Evolutionary conservation across 768 basidiomycete species (phyloP).

Genomic region (Polyporus arcularius): DNA sequence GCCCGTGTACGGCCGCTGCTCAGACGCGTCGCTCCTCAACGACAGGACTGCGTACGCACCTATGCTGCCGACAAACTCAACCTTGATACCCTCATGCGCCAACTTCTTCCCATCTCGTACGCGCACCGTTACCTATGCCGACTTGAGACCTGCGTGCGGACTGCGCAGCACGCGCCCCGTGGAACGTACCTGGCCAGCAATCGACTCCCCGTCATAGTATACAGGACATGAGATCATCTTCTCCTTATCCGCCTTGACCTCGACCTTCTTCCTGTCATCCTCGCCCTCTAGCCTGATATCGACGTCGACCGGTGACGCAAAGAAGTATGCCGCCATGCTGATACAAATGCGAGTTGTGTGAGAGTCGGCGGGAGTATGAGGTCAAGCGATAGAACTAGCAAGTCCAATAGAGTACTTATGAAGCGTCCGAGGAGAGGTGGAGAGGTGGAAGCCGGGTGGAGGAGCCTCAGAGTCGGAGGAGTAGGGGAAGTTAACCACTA

Average conservation of each 20-base stretch:
- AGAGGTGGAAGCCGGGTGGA: no score
- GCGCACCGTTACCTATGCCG: slow-evolving; percentile 71
- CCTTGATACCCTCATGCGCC: slow-evolving; percentile 94
- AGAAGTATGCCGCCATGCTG: no score
- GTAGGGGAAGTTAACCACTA: no score
- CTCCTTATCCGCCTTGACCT: slow-evolving; percentile 89
- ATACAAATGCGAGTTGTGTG: no score
- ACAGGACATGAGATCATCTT: slow-evolving; percentile 84
- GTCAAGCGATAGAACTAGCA: no score
- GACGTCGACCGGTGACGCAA: slow-evolving; percentile 69
- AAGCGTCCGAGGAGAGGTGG: no score
- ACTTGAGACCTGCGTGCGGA: not conserved
- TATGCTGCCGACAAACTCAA: slow-evolving; percentile 96
- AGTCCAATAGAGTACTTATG: no score
- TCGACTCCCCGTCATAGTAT: slow-evolving; percentile 76
- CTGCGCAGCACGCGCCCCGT: not conserved
- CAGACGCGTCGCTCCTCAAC: no score
- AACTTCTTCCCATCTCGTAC: slow-evolving; percentile 95
- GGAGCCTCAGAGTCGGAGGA: no score
- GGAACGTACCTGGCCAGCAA: slow-evolving; percentile 74
- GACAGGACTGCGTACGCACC: slow-evolving; percentile 49
- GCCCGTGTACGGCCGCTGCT: not conserved
- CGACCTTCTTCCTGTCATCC: slow-evolving; percentile 85
- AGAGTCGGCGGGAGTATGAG: no score
- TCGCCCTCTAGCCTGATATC: slow-evolving; percentile 89